Evolutionary conservation across 495 filamentous ascomycete species (phyloP).

Genomic region (Hypoxylon crocopeplum): DNA sequence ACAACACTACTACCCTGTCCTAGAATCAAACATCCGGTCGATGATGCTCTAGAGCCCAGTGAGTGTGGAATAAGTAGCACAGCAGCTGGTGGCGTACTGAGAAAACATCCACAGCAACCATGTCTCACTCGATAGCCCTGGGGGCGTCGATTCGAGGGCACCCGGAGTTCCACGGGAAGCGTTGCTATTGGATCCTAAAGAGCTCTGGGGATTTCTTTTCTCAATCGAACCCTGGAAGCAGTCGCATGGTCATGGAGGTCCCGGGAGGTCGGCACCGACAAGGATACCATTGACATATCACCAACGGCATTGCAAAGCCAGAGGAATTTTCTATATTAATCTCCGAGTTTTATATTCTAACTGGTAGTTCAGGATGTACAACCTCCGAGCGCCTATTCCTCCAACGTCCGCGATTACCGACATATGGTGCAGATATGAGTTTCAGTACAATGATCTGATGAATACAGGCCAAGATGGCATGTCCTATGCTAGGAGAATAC

Average conservation of each 20-base stretch:
- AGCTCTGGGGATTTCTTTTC: slow-evolving; percentile 14
- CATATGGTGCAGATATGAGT: too few species aligned
- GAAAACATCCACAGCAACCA: slow-evolving; percentile 8
- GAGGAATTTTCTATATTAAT: not conserved
- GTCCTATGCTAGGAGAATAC: too few species aligned
- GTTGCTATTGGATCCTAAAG: not conserved
- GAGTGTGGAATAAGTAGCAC: not conserved
- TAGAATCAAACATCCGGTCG: slow-evolving; percentile 4
- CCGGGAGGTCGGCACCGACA: slow-evolving; percentile 8
- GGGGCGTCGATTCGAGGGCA: slow-evolving; percentile 3
- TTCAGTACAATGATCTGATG: too few species aligned
- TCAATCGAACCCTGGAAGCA: slow-evolving; percentile 2
- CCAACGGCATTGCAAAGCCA: not conserved
- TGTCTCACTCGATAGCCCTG: slow-evolving; percentile 8
- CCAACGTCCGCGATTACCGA: too few species aligned
- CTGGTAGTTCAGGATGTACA: too few species aligned
- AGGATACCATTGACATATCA: slow-evolving; percentile 1
- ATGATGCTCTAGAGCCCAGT: not conserved
- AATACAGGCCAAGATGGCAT: too few species aligned
- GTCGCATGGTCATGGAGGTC: not conserved
- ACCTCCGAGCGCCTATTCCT: too few species aligned
- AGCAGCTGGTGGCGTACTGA: not conserved
- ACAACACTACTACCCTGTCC: not conserved
- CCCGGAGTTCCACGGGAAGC: not conserved
- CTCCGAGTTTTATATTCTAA: too few species aligned